Percentiles rank a stretch among this genome's conserved stretches.
These are phyloP conservation scores for Claviceps quebecensis DNA, from an alignment of 2,329 filamentous ascomycete genomes.

Conservation along the genomic window DNA sequence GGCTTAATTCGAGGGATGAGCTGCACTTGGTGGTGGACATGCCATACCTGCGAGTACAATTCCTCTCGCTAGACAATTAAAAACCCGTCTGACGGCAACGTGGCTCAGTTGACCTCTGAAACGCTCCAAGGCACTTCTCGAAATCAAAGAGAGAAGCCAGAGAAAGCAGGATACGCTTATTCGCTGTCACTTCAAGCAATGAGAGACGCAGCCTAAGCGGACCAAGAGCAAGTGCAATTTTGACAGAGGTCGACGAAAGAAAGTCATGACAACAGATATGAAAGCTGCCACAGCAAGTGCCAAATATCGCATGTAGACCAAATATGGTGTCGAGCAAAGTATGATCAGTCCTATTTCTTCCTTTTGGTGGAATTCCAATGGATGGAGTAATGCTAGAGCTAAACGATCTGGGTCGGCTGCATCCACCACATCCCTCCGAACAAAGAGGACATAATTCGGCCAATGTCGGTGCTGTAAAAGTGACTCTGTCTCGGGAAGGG, in stretches of 20 bases:
- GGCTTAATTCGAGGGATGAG: conserved; percentile 6
- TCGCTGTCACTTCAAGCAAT: neutral
- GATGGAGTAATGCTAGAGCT: conserved; percentile 1
- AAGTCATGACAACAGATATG: neutral
- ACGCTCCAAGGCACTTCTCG: neutral
- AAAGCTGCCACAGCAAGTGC: neutral
- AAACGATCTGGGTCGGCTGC: conserved; percentile 10
- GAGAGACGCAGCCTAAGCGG: neutral
- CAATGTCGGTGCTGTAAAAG: conserved; percentile 7
- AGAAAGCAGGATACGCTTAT: neutral
- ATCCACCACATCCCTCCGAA: neutral
- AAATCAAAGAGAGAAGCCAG: neutral
- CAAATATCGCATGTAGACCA: neutral
- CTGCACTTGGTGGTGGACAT: neutral
- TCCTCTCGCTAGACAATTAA: neutral
- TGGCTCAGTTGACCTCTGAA: neutral
- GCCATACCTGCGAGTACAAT: conserved; percentile 14
- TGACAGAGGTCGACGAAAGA: neutral
- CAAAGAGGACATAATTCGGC: conserved; percentile 5
- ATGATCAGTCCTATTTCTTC: neutral
- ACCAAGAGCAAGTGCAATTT: neutral
- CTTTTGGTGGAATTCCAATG: neutral
- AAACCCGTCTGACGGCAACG: neutral
- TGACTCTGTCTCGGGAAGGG: conserved; percentile 22
- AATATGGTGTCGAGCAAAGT: neutral